Base-by-base conservation (phyloP, 495 filamentous ascomycete genomes). In the Lasiosphaeriaceae sp. region DNA sequence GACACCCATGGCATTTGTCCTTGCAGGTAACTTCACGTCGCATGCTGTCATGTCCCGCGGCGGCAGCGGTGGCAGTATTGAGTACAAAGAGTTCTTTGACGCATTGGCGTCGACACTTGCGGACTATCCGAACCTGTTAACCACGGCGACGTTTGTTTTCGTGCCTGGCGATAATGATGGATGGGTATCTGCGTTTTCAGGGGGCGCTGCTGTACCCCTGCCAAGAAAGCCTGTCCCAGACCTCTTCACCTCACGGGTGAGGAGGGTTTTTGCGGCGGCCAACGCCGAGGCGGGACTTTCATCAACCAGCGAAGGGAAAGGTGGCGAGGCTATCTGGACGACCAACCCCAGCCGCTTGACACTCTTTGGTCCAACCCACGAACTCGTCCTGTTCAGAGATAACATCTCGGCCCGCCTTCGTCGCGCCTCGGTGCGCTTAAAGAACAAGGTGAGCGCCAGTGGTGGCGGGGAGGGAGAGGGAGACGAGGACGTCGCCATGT, bases 111-210 rank as follows among this genome's bases (percentile, higher is more conserved):
- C 86, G 16, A 80, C 88, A 1, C 74, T 98, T n/a, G 78, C 88
- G 8, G 91, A 97, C 43, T 96, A 90, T 69, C 91, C 89, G n/a
- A 77, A 80, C 0, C 75, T 97, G 7, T 79, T 96, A n/a, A 84
- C 86, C 34, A 75, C 80, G 19, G 85, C 89, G 2, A 92, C 89
- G 0, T 95, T 96, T 61, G 72, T 96, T 12, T 96, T 97, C 62
- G 88, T 98, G 0, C 94, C 94, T 2, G 93, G 93, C 41, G 93
- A 97, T 67, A 95, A 96, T 68, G 94, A 98, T 67, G 90, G 92
- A 11, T 98, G 94, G 94, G 72, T 75, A 2, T 93, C 90, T 0
- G 81, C 90, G 2, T 96, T 96, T 70, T 87, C 86, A 2, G 86
- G 83, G 12, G 94, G 94, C n/a, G 86, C 90, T 43, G 82, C 89